Conservation (phyloP, 2,329 filamentous ascomycete species). For the Cytospora mali region DNA sequence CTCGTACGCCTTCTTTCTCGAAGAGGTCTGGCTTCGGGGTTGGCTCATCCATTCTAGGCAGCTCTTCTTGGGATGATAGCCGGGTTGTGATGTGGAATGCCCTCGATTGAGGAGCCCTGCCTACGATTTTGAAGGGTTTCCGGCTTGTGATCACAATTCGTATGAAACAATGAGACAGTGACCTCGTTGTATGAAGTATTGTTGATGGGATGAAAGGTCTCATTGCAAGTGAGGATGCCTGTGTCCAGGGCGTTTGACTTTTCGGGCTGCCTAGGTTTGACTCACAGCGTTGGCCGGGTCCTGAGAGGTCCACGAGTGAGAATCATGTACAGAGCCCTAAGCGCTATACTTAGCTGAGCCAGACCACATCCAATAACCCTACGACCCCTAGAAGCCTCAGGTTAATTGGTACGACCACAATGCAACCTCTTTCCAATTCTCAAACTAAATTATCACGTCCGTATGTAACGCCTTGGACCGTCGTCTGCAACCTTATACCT, state of each 20-base stretch:
- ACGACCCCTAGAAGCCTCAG: neutral
- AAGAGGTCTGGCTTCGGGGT: constrained; percentile 25
- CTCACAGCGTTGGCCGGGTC: neutral
- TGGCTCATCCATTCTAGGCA: neutral
- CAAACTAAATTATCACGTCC: neutral
- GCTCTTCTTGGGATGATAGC: neutral
- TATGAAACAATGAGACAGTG: neutral
- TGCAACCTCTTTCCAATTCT: too few relatives aligned
- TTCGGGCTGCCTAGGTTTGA: neutral
- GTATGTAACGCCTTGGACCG: too few relatives aligned
- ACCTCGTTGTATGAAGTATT: neutral
- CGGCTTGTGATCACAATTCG: neutral
- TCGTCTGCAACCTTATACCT: too few relatives aligned
- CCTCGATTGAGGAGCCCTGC: neutral
- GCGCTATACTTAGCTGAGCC: constrained; percentile 1
- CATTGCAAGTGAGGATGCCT: neutral
- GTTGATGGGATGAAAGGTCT: neutral
- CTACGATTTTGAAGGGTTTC: neutral
- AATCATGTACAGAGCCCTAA: neutral
- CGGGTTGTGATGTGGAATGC: neutral
- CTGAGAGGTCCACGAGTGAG: too few relatives aligned
- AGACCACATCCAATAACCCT: neutral
- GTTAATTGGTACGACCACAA: too few relatives aligned
- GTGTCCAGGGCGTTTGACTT: neutral
- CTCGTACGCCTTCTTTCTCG: constrained; percentile 30